Conservation (phyloP, 192 early-diverging fungal genomes). For the Backusella liffmaniae region DNA sequence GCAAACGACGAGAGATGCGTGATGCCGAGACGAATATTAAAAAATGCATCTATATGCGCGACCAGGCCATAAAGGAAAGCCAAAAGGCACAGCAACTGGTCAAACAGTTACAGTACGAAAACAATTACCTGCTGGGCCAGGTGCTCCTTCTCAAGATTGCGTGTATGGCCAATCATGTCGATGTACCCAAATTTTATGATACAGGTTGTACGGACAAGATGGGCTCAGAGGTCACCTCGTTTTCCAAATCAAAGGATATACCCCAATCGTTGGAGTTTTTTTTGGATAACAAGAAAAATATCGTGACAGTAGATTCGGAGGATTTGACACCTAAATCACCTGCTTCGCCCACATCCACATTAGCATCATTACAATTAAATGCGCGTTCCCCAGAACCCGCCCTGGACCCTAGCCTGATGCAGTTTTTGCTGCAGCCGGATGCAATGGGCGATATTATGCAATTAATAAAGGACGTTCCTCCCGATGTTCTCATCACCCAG, state of each 20-base stretch:
- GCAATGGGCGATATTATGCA: neutral
- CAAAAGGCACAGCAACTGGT: neutral
- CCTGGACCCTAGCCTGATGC: neutral
- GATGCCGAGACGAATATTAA: constrained; percentile 72
- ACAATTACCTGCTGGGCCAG: neutral
- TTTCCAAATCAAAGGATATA: constrained; percentile 4
- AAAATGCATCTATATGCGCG: constrained; percentile 57
- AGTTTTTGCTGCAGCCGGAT: neutral
- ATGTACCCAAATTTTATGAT: constrained; percentile 24
- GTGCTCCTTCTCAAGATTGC: neutral
- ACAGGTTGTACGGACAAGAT: constrained; percentile 7
- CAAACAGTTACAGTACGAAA: neutral
- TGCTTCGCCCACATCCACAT: neutral
- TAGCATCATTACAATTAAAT: neutral
- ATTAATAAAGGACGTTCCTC: constrained; percentile 2
- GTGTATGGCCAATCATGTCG: neutral
- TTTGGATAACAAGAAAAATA: neutral
- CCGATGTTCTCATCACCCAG: neutral
- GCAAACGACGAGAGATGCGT: constrained; percentile 75
- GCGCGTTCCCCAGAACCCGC: neutral
- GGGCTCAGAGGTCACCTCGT: neutral
- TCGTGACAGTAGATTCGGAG: neutral
- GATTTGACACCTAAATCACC: neutral
- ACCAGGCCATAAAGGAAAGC: constrained; percentile 24
- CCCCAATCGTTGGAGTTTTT: constrained; percentile 3